Percentiles rank a stretch among this genome's conserved stretches.
Evolutionary conservation across 176 grass and related monocot genomes (phyloP).

Genomic region (Cenchrus purpureus): DNA sequence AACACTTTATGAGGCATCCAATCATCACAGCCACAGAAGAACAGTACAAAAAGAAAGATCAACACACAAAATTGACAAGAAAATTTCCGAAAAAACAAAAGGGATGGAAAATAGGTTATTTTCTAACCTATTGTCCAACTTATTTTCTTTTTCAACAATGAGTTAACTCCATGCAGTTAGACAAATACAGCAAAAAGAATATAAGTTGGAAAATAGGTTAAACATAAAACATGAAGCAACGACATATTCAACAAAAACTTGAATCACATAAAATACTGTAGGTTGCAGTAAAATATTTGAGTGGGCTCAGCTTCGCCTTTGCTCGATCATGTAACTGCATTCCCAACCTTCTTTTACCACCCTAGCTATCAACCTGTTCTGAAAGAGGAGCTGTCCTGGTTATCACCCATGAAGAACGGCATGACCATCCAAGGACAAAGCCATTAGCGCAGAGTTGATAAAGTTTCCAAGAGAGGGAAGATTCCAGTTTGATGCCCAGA

Average conservation of each 20-base stretch:
- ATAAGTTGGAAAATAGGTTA: background rate
- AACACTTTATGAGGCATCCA: background rate
- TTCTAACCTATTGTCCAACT: no score
- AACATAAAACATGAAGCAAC: background rate
- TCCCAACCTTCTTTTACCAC: constrained; percentile 9
- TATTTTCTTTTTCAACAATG: no score
- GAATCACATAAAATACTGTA: background rate
- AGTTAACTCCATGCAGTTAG: background rate
- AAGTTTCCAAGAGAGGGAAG: background rate
- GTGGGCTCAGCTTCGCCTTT: background rate
- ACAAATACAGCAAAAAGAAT: background rate
- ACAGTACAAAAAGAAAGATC: background rate
- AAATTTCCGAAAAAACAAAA: no score
- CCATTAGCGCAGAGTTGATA: constrained; percentile 6
- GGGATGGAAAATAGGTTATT: no score
- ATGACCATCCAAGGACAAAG: constrained; percentile 45
- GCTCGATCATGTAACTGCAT: constrained; percentile 14
- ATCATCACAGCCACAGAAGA: background rate
- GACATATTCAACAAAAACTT: background rate
- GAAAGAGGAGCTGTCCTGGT: constrained; percentile 19
- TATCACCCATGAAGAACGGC: constrained; percentile 31
- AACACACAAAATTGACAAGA: background rate
- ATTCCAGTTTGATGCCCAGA: constrained; percentile 28
- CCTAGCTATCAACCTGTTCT: background rate
- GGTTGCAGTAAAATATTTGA: constrained; percentile 3